Evolutionary conservation across 1,284 basidiomycete species (phyloP), one percentile per base, ranked within the genome.

Genomic region (Ganoderma lingzhi): DNA sequence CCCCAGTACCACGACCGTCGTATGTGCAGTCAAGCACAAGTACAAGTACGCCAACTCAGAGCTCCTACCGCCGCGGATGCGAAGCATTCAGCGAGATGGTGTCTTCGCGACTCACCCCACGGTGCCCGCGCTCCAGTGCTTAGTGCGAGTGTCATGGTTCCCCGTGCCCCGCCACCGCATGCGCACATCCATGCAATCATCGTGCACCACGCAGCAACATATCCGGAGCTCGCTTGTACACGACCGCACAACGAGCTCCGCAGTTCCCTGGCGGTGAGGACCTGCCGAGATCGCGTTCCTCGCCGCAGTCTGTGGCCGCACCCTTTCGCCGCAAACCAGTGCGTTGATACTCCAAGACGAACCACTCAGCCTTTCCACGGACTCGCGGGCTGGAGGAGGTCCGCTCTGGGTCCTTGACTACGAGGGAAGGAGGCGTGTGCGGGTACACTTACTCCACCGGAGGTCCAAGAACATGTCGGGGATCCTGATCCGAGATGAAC

Each of bases 211-310:
- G 5, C 51, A 15, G 53, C 14, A 32, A 55, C 53, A 5, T 8
- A 2, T 6, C 53, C 32, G 30, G 30, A 6, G 5, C 53, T 56
- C 53, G 53, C 53, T 56, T 56, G 53, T 17, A 15, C 28, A 19
- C 10, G 30, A 3, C 28, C 15, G 14, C 14, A 30, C 53, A 55
- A 55, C 53, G 14, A 55, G 30, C 53, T 55, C 53, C 53, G 32
- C 53, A 55, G 8, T 6, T 55, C 53, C 28, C 53, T 14, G 15
- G 12, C 15, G 30, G 53, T 32, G 53, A 32, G 30, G 53, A 32
- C 15, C 53, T 32, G 28, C 53, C 55, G 39, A 23, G 58, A n/a
- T 28, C 59, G 45, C 53, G 53, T 56, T 56, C 53, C 53, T 56
- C 30, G 8, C 53, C 30, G 30, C 53, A 56, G 32, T 15, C 28